Base-by-base conservation (phyloP, 1,284 basidiomycete species). In the Phaffia rhodozyma region DNA sequence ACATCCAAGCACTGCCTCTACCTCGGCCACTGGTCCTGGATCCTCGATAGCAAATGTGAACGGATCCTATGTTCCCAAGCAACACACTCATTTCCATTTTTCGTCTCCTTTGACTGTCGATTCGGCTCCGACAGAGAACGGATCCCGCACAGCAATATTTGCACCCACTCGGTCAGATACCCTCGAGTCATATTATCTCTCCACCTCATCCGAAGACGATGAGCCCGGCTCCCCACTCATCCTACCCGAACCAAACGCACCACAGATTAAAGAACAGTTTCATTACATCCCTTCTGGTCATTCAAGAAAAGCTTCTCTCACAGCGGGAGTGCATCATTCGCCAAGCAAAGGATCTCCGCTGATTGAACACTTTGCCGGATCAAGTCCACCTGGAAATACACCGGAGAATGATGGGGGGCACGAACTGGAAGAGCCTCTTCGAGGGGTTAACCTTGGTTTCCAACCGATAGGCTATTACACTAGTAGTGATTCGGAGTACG, bases 161-260 rank as follows among this genome's bases (percentile, higher is more conserved):
- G 32, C 38, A 48, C 61, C 30, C 51, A 62, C n/a, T 55, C 61
- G 3, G 52, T 66, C 47, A 49, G 62, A 60, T 9, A 30, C 47
- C 5, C 52, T 54, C 29, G 25, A 43, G 11, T 54, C 49, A 32
- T 65, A 58, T 6, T 65, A 60, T n/a, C 62, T 58, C 30, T 66
- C 65, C 32, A 61, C 61, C 20, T 66, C 67, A 30, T 65, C 62
- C 51, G 67, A 66, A 38, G 62, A 67, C 27, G 67, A 68, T 29
- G 67, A 68, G 2, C 62, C 55, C 27, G 52, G 53, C 5, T 34
- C 53, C 30, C 43, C 63, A 27, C 58, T 59, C n/a, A 58, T 58
- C 23, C 38, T 65, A 25, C 63, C 63, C 25, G 63, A 65, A 51
- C 63, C 63, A 13, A 52, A 30, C 34, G 43, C 30, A 18, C 25